These are phyloP conservation scores for Petunia hybrid DNA, from an alignment of 305 asterid genomes.

Conservation along the genomic window DNA sequence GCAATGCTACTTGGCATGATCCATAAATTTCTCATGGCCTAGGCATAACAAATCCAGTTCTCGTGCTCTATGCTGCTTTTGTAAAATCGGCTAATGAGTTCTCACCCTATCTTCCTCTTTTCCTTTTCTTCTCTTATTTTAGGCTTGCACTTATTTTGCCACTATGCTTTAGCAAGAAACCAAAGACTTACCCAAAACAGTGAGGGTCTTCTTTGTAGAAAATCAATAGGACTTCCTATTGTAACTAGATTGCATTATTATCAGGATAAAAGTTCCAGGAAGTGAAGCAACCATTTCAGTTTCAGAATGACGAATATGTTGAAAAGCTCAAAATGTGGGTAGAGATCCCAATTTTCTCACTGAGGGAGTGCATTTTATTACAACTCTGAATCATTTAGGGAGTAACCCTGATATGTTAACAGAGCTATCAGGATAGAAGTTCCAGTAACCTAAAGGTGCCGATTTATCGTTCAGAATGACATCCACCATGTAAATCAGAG, in stretches of 20 bases:
- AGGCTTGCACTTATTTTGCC: too few relatives aligned
- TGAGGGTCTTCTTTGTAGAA: too few relatives aligned
- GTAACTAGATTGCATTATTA: neutral
- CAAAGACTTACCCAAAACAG: too few relatives aligned
- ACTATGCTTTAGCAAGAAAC: too few relatives aligned
- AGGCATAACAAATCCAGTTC: neutral
- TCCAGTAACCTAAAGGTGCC: neutral
- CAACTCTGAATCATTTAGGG: conserved; percentile 11
- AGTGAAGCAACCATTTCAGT: neutral
- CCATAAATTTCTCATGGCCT: neutral
- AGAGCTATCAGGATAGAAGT: conserved; percentile 2
- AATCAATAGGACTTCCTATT: neutral
- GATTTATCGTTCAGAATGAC: neutral
- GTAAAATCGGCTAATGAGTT: neutral
- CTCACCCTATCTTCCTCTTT: neutral
- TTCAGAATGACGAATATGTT: neutral
- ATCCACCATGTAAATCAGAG: neutral
- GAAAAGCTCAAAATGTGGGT: neutral
- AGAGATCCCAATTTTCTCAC: neutral
- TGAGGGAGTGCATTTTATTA: neutral
- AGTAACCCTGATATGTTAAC: neutral
- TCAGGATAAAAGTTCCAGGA: neutral
- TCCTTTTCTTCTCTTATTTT: too few relatives aligned
- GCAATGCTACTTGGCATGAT: neutral
- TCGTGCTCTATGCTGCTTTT: neutral